Base-by-base conservation (phyloP, 352 stramenopile species). In the Phytopythium litorale region DNA sequence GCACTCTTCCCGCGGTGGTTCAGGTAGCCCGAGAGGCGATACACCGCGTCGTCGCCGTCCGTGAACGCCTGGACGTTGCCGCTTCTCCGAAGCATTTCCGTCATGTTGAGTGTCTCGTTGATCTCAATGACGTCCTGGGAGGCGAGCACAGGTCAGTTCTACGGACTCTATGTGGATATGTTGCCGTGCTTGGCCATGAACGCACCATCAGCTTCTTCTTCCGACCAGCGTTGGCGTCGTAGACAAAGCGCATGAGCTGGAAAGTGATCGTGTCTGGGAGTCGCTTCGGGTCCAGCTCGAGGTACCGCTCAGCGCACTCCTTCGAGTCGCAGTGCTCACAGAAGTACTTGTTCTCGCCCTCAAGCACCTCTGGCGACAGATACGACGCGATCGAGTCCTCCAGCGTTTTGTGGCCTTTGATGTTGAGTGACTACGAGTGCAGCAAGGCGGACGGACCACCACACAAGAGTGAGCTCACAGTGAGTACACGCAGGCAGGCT, bases 301-400 rank as follows among this genome's bases (percentile, higher is more conserved):
- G 80, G 32, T 73, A 89, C 9, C 88, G 79, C 63, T 91, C 76
- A 0, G 87, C 88, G 49, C 79, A 75, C 52, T 95, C 78, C 60
- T 97, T 97, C 3, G 73, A 68, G 15, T 78, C 63, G 64, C 88
- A 97, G 37, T 78, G 49, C 15, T 88, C 78, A 57, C 88, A 97
- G 60, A 89, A 91, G 59, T 96, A 97, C 62, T 92, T 84, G 73
- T 97, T 94, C 50, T 96, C 85, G 25, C 81, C 87, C 4, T 94
- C 81, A 28, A 97, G 72, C 33, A 90, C 57, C 58, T 97, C 88
- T 0, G 78, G 65, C 6, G 79, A 79, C 40, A 92, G 57, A 61
- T 94, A 94, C 35, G 82, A 87, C 64, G 73, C 66, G 40, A 92
- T 77, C 48, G 81, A 92, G 51, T 87, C 70, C 18, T 88, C 70